Percentiles rank a stretch among this genome's conserved stretches.
Conservation (phyloP, 208 protist genomes). For the Crithidia bombi region DNA sequence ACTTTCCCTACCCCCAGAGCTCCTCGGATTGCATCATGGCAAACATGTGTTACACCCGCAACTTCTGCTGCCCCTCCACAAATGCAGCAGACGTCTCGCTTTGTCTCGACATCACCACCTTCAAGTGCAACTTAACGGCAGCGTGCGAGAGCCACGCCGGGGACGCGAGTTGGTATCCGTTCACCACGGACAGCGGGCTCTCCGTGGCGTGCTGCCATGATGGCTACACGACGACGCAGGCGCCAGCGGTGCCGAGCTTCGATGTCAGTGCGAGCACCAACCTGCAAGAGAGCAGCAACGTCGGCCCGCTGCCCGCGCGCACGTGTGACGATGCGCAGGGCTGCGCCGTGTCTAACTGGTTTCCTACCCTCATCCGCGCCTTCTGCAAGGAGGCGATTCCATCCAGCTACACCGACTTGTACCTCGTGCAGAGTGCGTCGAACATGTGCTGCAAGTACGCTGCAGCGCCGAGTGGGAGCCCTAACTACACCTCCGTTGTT, state of each 20-base stretch:
- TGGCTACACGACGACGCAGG: constrained; percentile 5
- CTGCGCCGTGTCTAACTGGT: constrained; percentile 10
- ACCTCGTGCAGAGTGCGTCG: constrained; percentile 8
- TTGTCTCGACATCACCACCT: constrained; percentile 31
- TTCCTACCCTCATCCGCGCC: constrained; percentile 20
- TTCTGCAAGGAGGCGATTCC: constrained; percentile 29
- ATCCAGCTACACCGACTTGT: constrained; percentile 21
- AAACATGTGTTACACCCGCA: constrained; percentile 26
- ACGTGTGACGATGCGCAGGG: constrained; percentile 15
- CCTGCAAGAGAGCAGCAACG: neutral
- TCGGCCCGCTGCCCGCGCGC: neutral
- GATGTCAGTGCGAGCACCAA: neutral
- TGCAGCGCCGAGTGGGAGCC: neutral
- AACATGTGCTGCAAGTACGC: constrained; percentile 30
- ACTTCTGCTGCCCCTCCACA: constrained; percentile 9
- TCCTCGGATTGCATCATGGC: constrained; percentile 16
- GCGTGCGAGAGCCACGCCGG: constrained; percentile 7
- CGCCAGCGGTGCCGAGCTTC: constrained; percentile 11
- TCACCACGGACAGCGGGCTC: constrained; percentile 17
- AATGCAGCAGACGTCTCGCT: neutral
- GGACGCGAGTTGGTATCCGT: constrained; percentile 13
- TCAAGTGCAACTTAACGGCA: constrained; percentile 8
- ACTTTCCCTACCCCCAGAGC: constrained; percentile 24
- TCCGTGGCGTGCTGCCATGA: constrained; percentile 27
- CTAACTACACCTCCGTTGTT: neutral